These are phyloP conservation scores for Phialocephala subalpina DNA, from an alignment of 2,329 filamentous ascomycete species.

Conservation along the genomic window DNA sequence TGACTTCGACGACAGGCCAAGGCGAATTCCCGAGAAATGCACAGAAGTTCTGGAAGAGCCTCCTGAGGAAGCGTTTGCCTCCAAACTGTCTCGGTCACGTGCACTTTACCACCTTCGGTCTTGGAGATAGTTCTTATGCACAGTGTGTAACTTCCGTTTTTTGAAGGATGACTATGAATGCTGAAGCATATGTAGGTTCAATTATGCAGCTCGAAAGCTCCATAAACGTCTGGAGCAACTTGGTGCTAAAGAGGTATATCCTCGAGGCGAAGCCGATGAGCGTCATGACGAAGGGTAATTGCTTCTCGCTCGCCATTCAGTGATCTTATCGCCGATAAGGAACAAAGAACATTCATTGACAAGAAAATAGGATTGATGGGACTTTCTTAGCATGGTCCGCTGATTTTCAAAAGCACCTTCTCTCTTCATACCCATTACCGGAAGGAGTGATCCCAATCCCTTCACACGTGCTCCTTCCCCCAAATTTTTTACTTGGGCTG, in stretches of 20 bases:
- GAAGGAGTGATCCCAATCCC: slow-evolving; percentile 74
- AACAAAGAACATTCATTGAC: not conserved
- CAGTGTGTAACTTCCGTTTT: slow-evolving; percentile 63
- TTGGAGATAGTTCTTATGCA: slow-evolving; percentile 93
- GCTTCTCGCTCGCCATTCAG: not conserved
- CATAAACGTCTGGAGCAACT: slow-evolving; percentile 85
- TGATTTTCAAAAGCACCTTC: slow-evolving; percentile 70
- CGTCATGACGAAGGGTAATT: slow-evolving; percentile 89
- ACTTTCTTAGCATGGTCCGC: slow-evolving; percentile 81
- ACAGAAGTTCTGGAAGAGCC: slow-evolving; percentile 81
- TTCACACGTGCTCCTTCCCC: slow-evolving; percentile 75
- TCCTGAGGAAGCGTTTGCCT: slow-evolving; percentile 81
- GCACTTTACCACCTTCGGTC: slow-evolving; percentile 84
- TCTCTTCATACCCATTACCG: slow-evolving; percentile 74
- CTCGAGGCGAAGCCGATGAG: slow-evolving; percentile 88
- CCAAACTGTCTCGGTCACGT: slow-evolving; percentile 72
- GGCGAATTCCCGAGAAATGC: slow-evolving; percentile 91
- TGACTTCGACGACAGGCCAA: slow-evolving; percentile 92
- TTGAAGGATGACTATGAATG: slow-evolving; percentile 5
- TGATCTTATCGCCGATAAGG: not conserved
- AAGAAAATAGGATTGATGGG: slow-evolving; percentile 72
- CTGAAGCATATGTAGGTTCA: slow-evolving; percentile 67
- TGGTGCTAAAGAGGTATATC: slow-evolving; percentile 79
- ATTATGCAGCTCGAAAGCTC: slow-evolving; percentile 90
- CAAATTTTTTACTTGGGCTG: slow-evolving; percentile 60